phyloP scores from a whole-genome alignment of 495 filamentous ascomycete species.

The Hypoxylon trugodes region DNA sequence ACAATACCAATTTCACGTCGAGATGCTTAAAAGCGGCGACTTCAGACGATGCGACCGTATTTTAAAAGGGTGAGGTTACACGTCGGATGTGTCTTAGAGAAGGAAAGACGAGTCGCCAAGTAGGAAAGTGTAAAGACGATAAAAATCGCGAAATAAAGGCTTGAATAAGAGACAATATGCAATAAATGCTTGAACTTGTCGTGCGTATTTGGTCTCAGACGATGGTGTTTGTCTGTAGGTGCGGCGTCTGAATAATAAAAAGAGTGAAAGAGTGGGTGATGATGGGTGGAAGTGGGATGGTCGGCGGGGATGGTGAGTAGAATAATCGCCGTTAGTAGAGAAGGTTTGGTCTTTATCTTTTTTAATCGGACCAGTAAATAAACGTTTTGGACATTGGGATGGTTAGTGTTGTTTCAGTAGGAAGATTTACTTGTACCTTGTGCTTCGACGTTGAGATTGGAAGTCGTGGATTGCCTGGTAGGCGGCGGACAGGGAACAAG shows the following conservation, averaged over 20 bases:
- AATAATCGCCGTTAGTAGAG: no score
- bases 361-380: no score
- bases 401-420: slow-evolving; percentile 28
- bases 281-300: not conserved
- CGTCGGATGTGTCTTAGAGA: no score
- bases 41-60: not conserved
- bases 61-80: not conserved
- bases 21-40: not conserved
- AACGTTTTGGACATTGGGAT: not conserved
- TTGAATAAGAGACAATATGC: slow-evolving; percentile 4
- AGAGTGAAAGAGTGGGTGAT: not conserved
- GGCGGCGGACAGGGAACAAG: slow-evolving; percentile 1
- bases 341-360: not conserved
- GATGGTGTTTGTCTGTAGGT: not conserved
- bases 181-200: not conserved
- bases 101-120: no score
- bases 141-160: not conserved
- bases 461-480: slow-evolving; percentile 25
- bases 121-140: not conserved
- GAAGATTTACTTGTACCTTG: not conserved
- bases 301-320: not conserved
- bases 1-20: not conserved
- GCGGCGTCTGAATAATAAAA: not conserved
- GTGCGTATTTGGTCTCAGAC: not conserved
- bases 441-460: slow-evolving; percentile 14